Evolutionary conservation across 148 eudicot species (phyloP).

Genomic region (Vaccinium myrtillus): DNA sequence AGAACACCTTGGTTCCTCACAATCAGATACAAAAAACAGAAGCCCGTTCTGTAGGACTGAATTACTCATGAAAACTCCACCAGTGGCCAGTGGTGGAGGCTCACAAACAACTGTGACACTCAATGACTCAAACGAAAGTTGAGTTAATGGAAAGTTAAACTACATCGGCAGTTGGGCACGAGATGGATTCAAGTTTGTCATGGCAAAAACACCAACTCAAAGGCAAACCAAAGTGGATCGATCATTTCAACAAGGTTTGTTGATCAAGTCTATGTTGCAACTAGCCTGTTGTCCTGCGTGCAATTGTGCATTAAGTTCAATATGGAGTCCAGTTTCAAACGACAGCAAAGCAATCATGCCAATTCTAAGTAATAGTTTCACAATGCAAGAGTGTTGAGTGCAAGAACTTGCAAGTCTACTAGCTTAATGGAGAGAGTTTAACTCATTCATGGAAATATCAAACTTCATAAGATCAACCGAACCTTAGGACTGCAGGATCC

Average conservation of each 20-base stretch:
- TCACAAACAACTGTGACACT: neutral
- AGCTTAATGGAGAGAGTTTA: neutral
- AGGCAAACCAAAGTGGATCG: neutral
- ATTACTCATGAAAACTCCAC: neutral
- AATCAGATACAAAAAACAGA: neutral
- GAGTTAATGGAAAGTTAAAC: neutral
- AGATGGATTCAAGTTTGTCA: slow-evolving; percentile 1
- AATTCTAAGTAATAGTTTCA: neutral
- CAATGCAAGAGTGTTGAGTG: neutral
- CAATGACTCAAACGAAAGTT: neutral
- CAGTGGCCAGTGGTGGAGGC: slow-evolving; percentile 1
- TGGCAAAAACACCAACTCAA: slow-evolving; percentile 11
- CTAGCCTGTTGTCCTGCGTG: neutral
- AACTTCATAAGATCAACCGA: neutral
- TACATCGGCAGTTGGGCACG: neutral
- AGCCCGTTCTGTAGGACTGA: neutral
- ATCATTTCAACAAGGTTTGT: neutral
- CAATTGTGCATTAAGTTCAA: neutral
- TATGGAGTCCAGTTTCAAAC: neutral
- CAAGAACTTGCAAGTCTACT: neutral
- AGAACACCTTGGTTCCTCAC: neutral
- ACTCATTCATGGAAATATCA: neutral
- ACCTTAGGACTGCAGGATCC: neutral
- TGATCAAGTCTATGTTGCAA: slow-evolving; percentile 9
- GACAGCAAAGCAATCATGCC: neutral